These are phyloP conservation scores for Coniella vitis DNA, from an alignment of 2,329 filamentous ascomycete species.

Conservation along the genomic window DNA sequence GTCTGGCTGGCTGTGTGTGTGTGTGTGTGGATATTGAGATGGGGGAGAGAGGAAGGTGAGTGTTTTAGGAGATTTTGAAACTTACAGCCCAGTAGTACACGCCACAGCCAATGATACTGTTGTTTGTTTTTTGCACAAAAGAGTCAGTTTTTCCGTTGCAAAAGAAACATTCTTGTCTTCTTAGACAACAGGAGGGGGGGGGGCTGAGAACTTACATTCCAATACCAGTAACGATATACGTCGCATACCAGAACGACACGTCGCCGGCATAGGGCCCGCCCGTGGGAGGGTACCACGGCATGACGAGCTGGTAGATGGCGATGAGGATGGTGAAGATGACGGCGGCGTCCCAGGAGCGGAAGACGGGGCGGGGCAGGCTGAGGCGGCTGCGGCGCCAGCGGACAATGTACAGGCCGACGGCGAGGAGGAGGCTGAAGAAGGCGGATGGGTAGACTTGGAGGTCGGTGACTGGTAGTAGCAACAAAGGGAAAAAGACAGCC, in stretches of 20 bases:
- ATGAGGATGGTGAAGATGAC: slow-evolving; percentile 54
- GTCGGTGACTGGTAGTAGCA: slow-evolving; percentile 45
- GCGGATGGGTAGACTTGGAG: slow-evolving; percentile 51
- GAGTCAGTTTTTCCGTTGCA: no score
- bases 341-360: slow-evolving; percentile 51
- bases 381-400: slow-evolving; percentile 46
- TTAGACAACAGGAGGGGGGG: background rate
- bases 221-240: slow-evolving; percentile 59
- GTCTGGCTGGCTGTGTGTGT: background rate
- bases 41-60: no score
- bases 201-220: slow-evolving; percentile 43
- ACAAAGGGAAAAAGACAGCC: no score
- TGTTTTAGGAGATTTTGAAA: background rate
- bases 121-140: background rate
- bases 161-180: no score
- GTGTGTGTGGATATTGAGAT: no score
- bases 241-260: slow-evolving; percentile 69
- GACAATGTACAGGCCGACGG: slow-evolving; percentile 50
- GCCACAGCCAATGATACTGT: slow-evolving; percentile 31
- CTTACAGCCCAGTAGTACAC: slow-evolving; percentile 40
- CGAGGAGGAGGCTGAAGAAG: slow-evolving; percentile 51
- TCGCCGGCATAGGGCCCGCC: slow-evolving; percentile 53
- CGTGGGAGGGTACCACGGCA: slow-evolving; percentile 65
- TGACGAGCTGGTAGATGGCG: slow-evolving; percentile 56
- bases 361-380: slow-evolving; percentile 41